Evolutionary conservation across 108 stramenopile genomes (phyloP).

Genomic region (Pelagomonas calceolata): DNA sequence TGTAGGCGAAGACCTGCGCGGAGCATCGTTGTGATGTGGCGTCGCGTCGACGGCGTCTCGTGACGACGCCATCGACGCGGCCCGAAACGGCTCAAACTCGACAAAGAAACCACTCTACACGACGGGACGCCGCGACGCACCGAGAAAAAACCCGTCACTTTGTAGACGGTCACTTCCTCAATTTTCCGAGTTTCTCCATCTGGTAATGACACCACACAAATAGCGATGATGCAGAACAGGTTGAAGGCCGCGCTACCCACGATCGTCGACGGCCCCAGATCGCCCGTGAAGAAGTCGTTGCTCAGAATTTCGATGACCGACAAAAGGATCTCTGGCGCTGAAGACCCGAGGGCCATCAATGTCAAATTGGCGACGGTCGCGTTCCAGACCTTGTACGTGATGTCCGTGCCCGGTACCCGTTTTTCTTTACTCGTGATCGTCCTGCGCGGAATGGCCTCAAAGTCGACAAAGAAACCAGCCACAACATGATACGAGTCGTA

Average conservation of each 20-base stretch:
- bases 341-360: conserved; percentile 36
- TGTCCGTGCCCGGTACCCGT: conserved; percentile 4
- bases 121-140: too few species aligned
- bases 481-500: too few species aligned
- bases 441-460: too few species aligned
- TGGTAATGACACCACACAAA: conserved; percentile 19
- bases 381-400: conserved; percentile 19
- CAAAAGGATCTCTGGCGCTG: conserved; percentile 31
- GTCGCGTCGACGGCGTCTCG: background rate
- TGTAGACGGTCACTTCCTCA: conserved; percentile 15
- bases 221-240: conserved; percentile 23
- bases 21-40: too few species aligned
- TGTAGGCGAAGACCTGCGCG: conserved; percentile 33
- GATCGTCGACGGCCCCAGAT: conserved; percentile 30
- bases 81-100: too few species aligned
- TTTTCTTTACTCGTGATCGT: conserved; percentile 19
- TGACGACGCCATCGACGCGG: too few species aligned
- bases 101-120: too few species aligned
- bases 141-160: conserved; percentile 17
- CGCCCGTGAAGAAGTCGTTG: conserved; percentile 11
- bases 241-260: conserved; percentile 34
- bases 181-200: conserved; percentile 19
- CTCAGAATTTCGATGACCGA: conserved; percentile 20
- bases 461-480: too few species aligned
- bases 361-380: conserved; percentile 32